phyloP scores from a whole-genome alignment of 768 basidiomycete species.

The Trametes elegans region DNA sequence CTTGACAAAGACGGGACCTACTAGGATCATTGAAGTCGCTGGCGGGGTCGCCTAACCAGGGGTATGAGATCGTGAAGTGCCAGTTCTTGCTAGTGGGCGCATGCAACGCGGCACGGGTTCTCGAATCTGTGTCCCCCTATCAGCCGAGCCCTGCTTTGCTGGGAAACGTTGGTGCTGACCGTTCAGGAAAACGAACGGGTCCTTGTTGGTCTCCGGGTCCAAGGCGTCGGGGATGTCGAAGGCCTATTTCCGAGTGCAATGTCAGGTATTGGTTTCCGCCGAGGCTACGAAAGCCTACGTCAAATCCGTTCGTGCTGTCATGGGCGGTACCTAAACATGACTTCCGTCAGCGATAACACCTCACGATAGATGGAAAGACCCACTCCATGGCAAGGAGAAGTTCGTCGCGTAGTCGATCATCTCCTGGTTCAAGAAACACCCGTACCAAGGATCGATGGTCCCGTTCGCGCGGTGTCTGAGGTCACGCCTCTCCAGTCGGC shows the following conservation, averaged over 20 bases:
- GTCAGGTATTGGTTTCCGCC: background rate
- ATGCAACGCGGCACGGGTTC: no score
- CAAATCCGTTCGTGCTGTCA: conserved; percentile 6
- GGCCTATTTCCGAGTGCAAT: conserved; percentile 9
- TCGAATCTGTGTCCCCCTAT: background rate
- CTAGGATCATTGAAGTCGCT: no score
- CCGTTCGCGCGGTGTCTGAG: conserved; percentile 51
- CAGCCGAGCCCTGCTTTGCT: background rate
- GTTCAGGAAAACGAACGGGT: conserved; percentile 60
- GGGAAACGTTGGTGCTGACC: conserved; percentile 34
- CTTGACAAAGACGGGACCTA: no score
- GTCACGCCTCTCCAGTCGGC: conserved; percentile 36
- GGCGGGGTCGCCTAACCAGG: no score
- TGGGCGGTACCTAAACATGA: background rate
- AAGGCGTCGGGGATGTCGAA: conserved; percentile 34
- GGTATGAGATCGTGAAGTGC: no score
- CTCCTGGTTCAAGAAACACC: conserved; percentile 60
- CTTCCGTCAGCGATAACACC: background rate
- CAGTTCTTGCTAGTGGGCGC: no score
- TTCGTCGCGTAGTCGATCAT: conserved; percentile 72
- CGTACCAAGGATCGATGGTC: conserved; percentile 40
- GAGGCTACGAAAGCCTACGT: conserved; percentile 12
- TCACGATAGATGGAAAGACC: conserved; percentile 1
- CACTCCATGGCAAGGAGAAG: conserved; percentile 62
- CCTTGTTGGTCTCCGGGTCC: conserved; percentile 45